Conservation (phyloP, 2,329 filamentous ascomycete species). For the Clonostachys solani region DNA sequence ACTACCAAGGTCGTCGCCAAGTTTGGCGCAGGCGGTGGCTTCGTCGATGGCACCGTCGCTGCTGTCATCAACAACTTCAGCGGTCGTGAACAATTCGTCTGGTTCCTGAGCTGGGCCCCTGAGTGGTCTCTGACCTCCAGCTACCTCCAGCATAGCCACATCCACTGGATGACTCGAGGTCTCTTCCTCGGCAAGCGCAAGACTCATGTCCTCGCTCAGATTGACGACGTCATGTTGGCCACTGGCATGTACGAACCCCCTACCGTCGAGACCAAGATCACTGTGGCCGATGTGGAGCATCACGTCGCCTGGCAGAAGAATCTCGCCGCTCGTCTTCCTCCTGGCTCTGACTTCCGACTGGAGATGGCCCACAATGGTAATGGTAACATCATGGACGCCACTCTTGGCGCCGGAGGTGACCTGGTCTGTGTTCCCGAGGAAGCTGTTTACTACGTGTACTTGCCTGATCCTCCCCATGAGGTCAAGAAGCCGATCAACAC, state of each 20-base stretch:
- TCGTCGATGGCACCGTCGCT: constrained; percentile 35
- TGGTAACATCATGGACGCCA: constrained; percentile 44
- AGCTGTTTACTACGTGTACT: constrained; percentile 38
- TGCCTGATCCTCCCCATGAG: constrained; percentile 38
- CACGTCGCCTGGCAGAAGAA: constrained; percentile 35
- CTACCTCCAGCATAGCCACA: constrained; percentile 58
- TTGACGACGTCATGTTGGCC: constrained; percentile 59
- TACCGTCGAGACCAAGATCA: constrained; percentile 43
- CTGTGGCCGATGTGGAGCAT: constrained; percentile 36
- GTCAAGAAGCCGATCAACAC: constrained; percentile 42
- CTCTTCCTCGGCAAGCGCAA: constrained; percentile 52
- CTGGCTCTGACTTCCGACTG: constrained; percentile 45
- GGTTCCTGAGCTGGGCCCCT: constrained; percentile 47
- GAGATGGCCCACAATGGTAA: constrained; percentile 50
- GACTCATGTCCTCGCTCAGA: constrained; percentile 49
- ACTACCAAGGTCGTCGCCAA: constrained; percentile 49
- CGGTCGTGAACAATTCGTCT: constrained; percentile 57
- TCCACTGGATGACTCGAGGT: constrained; percentile 57
- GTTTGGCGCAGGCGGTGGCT: constrained; percentile 38
- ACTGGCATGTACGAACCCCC: constrained; percentile 44
- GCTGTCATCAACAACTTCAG: constrained; percentile 56
- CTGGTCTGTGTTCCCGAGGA: constrained; percentile 30
- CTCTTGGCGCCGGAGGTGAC: constrained; percentile 34
- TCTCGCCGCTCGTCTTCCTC: constrained; percentile 40
- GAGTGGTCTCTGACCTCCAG: constrained; percentile 44